Base-by-base conservation (phyloP, 2,329 filamentous ascomycete species). In the Cryphonectria carpinicola region DNA sequence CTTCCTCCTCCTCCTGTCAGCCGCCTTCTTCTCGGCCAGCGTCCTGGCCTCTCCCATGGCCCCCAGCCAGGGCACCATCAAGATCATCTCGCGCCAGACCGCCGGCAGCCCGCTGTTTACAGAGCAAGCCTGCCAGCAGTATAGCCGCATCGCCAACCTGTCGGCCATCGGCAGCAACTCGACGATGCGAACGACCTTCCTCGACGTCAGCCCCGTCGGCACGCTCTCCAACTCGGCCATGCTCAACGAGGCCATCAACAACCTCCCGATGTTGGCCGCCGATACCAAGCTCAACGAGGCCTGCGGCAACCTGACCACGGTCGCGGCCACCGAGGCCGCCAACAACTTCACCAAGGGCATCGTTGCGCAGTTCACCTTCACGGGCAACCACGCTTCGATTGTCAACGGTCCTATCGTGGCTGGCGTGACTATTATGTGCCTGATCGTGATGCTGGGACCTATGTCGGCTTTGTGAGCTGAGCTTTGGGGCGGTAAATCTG, bases 61-160 rank as follows among this genome's bases (percentile, higher is more conserved):
- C 66, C 17, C 49, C 66, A 41, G 13, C 37, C 32, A 58, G 49
- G 60, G 43, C 1, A 49, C n/a, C 62, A 46, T 71, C 66, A 65
- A 58, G 67, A 41, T 71, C 60, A 49, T 70, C 61, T 56, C 64
- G 19, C 70, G 70, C 19, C 67, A 66, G 52, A 54, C 69, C 11
- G 39, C 67, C 35, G 58, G 32, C 35, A 52, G 49, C 28, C 43
- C 63, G 41, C 54, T 52, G 41, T 65, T 46, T 46, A 52, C 49
- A 28, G 52, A 52, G 32, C 54, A 63, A 17, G 64, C 64, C n/a
- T 85, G 84, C 76, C 72, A 78, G 66, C 80, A 84, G 75, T 85
- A 86, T 76, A 76, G 81, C 70, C 76, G 75, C 65, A 82, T 82
- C 32, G 84, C 84, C 72, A 86, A 85, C 76, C 80, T 84, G 71